Percentiles rank a stretch among this genome's conserved stretches.
Conservation (phyloP, 352 stramenopile genomes). For the Globisporangium megalacanthum region DNA sequence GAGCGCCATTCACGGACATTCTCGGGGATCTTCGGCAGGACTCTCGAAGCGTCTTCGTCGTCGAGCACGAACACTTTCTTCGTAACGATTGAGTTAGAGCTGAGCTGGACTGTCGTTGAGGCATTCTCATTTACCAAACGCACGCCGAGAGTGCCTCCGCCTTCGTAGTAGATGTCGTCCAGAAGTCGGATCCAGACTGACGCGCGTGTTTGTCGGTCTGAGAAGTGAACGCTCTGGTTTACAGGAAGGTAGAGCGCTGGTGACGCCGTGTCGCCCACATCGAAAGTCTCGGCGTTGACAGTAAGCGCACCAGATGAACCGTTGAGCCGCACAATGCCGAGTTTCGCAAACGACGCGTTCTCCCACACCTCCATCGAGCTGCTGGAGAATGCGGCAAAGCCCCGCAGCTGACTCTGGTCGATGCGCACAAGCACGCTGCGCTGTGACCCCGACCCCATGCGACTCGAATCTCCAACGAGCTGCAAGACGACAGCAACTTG, state of each 20-base stretch:
- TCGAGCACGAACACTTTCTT: constrained; percentile 34
- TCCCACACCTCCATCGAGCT: constrained; percentile 23
- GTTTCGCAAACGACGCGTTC: constrained; percentile 25
- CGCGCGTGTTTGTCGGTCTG: constrained; percentile 26
- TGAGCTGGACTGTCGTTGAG: not conserved
- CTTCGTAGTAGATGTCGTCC: constrained; percentile 37
- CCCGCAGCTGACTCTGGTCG: constrained; percentile 17
- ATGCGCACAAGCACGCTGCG: constrained; percentile 26
- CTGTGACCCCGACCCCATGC: constrained; percentile 13
- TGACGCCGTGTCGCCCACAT: constrained; percentile 19
- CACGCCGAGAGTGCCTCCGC: constrained; percentile 32
- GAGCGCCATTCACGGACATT: constrained; percentile 9
- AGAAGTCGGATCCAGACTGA: constrained; percentile 39
- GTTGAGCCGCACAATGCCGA: constrained; percentile 48
- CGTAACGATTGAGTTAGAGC: constrained; percentile 15
- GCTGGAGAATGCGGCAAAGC: constrained; percentile 30
- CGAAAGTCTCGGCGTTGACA: constrained; percentile 45
- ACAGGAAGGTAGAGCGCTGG: constrained; percentile 32
- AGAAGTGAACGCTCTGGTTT: constrained; percentile 18
- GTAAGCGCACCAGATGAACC: constrained; percentile 30
- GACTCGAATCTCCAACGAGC: constrained; percentile 12
- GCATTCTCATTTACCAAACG: constrained; percentile 20
- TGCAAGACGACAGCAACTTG: constrained; percentile 14
- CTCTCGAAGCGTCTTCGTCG: constrained; percentile 32
- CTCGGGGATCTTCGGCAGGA: constrained; percentile 17